Conservation (phyloP, 1,139 yeast genomes). For the Arxiozyma bovina region DNA sequence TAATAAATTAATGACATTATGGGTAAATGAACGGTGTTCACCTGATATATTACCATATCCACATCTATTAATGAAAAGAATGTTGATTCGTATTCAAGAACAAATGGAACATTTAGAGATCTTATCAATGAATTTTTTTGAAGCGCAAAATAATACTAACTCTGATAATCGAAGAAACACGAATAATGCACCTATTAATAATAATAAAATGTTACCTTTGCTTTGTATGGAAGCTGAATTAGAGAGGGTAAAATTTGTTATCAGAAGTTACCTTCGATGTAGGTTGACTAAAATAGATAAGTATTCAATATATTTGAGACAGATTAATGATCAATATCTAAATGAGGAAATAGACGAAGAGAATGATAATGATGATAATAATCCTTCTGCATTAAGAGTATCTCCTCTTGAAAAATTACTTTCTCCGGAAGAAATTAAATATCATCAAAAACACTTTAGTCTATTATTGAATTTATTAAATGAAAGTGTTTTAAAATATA, state of each 20-base stretch:
- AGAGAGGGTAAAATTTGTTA: conserved; percentile 72
- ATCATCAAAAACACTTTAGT: conserved; percentile 56
- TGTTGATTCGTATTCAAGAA: conserved; percentile 49
- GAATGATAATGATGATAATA: conserved; percentile 1
- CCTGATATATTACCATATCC: conserved; percentile 78
- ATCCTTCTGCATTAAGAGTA: neutral
- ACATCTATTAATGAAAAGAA: conserved; percentile 45
- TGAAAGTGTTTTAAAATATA: conserved; percentile 51
- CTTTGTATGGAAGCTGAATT: conserved; percentile 86
- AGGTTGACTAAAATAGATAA: conserved; percentile 67
- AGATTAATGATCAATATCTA: conserved; percentile 13
- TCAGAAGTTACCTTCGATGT: conserved; percentile 71
- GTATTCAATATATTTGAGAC: conserved; percentile 47
- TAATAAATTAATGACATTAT: conserved; percentile 46
- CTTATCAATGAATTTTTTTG: conserved; percentile 43
- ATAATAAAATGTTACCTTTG: conserved; percentile 41
- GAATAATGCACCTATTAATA: conserved; percentile 9
- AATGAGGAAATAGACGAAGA: conserved; percentile 6
- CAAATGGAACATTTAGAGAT: conserved; percentile 68
- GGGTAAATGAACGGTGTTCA: conserved; percentile 78
- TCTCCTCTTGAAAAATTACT: conserved; percentile 30
- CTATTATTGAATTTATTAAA: conserved; percentile 60
- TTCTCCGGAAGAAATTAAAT: conserved; percentile 53
- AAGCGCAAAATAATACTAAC: conserved; percentile 9
- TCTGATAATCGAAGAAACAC: conserved; percentile 2